These are phyloP conservation scores for Fraxinus dipetala DNA, from an alignment of 305 asterid species.

Conservation along the genomic window DNA sequence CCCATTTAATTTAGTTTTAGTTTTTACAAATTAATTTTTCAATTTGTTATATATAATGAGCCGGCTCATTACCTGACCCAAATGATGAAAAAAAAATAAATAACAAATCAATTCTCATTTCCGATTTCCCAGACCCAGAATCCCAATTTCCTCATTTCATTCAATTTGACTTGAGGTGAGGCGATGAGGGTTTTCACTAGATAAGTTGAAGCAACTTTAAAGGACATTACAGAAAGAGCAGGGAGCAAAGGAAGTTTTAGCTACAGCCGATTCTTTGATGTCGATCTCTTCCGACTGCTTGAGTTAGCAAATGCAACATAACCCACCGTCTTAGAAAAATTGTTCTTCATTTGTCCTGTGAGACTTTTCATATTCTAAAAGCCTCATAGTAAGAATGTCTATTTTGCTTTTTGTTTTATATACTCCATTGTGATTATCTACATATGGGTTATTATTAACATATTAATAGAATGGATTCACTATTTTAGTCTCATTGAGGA, in stretches of 20 bases:
- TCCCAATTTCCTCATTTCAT: too few relatives aligned
- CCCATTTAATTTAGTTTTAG: too few relatives aligned
- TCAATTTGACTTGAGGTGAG: too few relatives aligned
- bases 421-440: background rate
- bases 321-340: constrained; percentile 75
- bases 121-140: too few relatives aligned
- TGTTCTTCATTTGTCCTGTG: background rate
- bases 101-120: too few relatives aligned
- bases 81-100: too few relatives aligned
- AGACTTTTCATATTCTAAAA: background rate
- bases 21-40: too few relatives aligned
- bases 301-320: constrained; percentile 90
- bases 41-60: too few relatives aligned
- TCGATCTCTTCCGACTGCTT: constrained; percentile 93
- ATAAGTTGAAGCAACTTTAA: constrained; percentile 57
- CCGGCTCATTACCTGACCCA: too few relatives aligned
- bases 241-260: constrained; percentile 64
- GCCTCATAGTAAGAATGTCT: background rate
- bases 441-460: background rate
- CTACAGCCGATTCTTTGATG: constrained; percentile 91
- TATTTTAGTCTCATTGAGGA: background rate
- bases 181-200: too few relatives aligned
- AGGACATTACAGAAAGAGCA: constrained; percentile 88
- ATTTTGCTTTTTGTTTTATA: background rate
- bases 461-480: background rate